These are phyloP conservation scores for Abelmoschus esculentus DNA, from an alignment of 345 rosid species.

Conservation along the genomic window DNA sequence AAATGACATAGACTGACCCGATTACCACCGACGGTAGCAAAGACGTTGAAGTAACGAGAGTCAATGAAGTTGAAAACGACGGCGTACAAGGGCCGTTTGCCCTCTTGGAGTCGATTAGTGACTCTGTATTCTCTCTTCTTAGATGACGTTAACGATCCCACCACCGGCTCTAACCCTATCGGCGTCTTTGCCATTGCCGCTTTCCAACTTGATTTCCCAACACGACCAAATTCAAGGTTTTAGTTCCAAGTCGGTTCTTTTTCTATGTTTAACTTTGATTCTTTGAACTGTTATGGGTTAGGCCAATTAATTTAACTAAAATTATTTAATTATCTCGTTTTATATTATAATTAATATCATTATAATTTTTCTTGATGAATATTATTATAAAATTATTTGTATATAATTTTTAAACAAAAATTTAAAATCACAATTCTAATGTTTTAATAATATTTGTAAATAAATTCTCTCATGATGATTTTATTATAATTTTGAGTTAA, in stretches of 20 bases:
- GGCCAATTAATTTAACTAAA: too few relatives aligned
- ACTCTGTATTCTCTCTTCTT: constrained; percentile 75
- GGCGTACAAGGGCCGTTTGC: constrained; percentile 89
- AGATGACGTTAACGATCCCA: constrained; percentile 63
- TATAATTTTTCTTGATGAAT: too few relatives aligned
- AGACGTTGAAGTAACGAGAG: constrained; percentile 80
- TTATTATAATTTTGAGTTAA: too few relatives aligned
- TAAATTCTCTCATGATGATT: too few relatives aligned
- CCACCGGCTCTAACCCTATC: constrained; percentile 76
- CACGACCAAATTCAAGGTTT: not conserved
- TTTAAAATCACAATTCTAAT: too few relatives aligned
- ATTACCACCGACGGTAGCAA: constrained; percentile 94
- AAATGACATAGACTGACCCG: constrained; percentile 33
- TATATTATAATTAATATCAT: too few relatives aligned
- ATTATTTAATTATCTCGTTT: too few relatives aligned
- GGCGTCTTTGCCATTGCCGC: constrained; percentile 57
- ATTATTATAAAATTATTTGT: too few relatives aligned
- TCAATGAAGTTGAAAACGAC: constrained; percentile 92
- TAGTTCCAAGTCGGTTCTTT: not conserved
- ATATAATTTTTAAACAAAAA: too few relatives aligned
- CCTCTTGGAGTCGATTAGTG: constrained; percentile 84
- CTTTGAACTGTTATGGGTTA: too few relatives aligned
- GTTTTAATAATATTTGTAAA: too few relatives aligned
- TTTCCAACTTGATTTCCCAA: not conserved
- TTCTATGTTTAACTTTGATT: not conserved